These are phyloP conservation scores for Pseudomassariella vexata DNA, from an alignment of 2,329 filamentous ascomycete species.

Conservation along the genomic window DNA sequence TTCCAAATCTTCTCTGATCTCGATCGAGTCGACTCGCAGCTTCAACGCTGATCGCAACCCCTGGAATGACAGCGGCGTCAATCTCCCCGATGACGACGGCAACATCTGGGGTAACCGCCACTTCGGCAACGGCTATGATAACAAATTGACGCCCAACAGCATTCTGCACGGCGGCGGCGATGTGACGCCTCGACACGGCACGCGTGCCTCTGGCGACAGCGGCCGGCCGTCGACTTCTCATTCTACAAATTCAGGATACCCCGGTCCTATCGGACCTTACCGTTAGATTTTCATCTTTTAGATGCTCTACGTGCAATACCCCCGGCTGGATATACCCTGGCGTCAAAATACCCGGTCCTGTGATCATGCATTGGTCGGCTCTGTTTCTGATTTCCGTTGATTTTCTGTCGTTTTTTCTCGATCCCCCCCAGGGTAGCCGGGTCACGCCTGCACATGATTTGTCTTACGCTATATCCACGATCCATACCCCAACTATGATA, in stretches of 20 bases:
- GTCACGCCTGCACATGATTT: conserved; percentile 20
- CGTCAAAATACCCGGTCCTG: conserved; percentile 49
- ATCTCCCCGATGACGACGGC: conserved; percentile 79
- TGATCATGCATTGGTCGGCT: conserved; percentile 41
- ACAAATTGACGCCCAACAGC: conserved; percentile 50
- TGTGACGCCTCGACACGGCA: conserved; percentile 75
- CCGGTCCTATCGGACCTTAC: conserved; percentile 84
- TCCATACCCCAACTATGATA: conserved; percentile 27
- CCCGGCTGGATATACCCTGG: conserved; percentile 61
- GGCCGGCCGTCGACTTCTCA: conserved; percentile 90
- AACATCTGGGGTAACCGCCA: conserved; percentile 58
- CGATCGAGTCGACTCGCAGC: conserved; percentile 91
- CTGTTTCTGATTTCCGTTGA: conserved; percentile 28
- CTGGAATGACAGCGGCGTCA: conserved; percentile 97
- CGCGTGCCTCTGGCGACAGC: conserved; percentile 82
- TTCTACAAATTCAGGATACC: conserved; percentile 94
- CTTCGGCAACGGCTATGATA: conserved; percentile 59
- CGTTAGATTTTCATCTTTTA: conserved; percentile 61
- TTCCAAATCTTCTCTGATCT: conserved; percentile 92
- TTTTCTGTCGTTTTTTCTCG: conserved; percentile 22
- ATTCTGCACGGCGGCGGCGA: conserved; percentile 72
- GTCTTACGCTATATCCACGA: conserved; percentile 25
- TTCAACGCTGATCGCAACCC: conserved; percentile 88
- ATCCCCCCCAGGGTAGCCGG: conserved; percentile 17
- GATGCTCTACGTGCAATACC: conserved; percentile 49